These are phyloP conservation scores for Fusarium aywerte DNA, from an alignment of 2,329 filamentous ascomycete genomes.

Conservation along the genomic window DNA sequence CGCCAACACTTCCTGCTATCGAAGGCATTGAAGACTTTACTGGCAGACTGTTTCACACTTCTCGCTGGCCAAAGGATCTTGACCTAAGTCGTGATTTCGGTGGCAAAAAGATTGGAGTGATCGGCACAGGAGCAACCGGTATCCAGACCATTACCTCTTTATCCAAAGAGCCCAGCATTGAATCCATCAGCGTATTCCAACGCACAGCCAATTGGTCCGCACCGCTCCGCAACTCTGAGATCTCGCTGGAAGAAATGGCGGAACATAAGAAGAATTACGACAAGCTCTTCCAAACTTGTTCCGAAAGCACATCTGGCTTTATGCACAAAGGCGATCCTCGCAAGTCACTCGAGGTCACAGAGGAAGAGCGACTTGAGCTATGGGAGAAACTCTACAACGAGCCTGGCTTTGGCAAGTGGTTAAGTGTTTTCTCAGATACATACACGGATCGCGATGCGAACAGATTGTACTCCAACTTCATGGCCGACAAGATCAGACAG, in stretches of 20 bases:
- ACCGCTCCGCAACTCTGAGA: slow-evolving; percentile 36
- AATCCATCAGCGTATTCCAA: slow-evolving; percentile 50
- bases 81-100: slow-evolving; percentile 2
- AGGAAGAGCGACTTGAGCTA: slow-evolving; percentile 11
- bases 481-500: slow-evolving; percentile 28
- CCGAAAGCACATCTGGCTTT: slow-evolving; percentile 19
- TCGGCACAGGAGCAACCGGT: slow-evolving; percentile 34
- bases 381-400: slow-evolving; percentile 30
- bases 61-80: slow-evolving; percentile 28
- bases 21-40: slow-evolving; percentile 25
- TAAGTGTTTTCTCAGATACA: slow-evolving; percentile 31
- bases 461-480: slow-evolving; percentile 29
- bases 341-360: slow-evolving; percentile 19
- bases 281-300: slow-evolving; percentile 20
- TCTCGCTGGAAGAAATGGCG: slow-evolving; percentile 23
- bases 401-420: slow-evolving; percentile 33
- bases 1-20: slow-evolving; percentile 22
- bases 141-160: slow-evolving; percentile 34
- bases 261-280: slow-evolving; percentile 29
- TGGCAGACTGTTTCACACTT: slow-evolving; percentile 28
- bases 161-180: slow-evolving; percentile 43
- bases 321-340: slow-evolving; percentile 32
- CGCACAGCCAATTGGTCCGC: slow-evolving; percentile 44
- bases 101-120: slow-evolving; percentile 25
- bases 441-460: slow-evolving; percentile 33